Evolutionary conservation across 192 early-diverging fungal species (phyloP), one percentile per base, ranked within the genome.

Genomic region (Rhizophlyctis rosea): DNA sequence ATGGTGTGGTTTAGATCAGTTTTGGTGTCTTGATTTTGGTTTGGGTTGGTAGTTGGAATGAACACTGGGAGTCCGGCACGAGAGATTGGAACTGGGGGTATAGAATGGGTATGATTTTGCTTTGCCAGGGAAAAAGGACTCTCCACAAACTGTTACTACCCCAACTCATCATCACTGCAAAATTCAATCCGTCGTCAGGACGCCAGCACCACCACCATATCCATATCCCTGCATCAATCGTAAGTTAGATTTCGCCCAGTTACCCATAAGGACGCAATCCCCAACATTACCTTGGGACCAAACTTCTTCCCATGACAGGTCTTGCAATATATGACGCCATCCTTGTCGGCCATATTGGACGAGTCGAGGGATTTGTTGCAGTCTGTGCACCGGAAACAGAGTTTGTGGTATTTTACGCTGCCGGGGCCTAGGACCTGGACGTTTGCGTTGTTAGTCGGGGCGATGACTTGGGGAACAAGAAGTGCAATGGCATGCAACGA

Each of bases 361-460:
- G 69, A 70, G 58, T 81, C 79, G 18, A 77, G 16, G 4, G 48
- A 13, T 52, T 71, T 75, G 48, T 56, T 62, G 54, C 71, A 72
- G 14, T 54, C 55, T 3, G 57, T 64, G 57, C 79, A 81, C 33
- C 56, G 36, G 61, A 81, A 77, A 59, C 79, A 81, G 50, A 62
- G 24, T 54, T 78, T 78, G 68, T 81, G 80, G 59, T 74, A 79
- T 47, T 81, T 81, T 27, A 62, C 29, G 23, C 68, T 64, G 18
- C 61, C 59, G 2, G 80, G 80, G 13, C 80, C 80, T 32, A 78
- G 32, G 5, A 70, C 61, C 70, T 79, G 60, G 1, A 4, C 24
- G 21, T 21, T 14, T 24, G 29, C 27, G 52, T 54, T 25, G 23
- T 54, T 54, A 29, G 52, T 29, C 18, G n/a, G 28, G 23, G 28